Conservation (phyloP, 2,329 filamentous ascomycete genomes). For the Dryadomyces quercivorus region DNA sequence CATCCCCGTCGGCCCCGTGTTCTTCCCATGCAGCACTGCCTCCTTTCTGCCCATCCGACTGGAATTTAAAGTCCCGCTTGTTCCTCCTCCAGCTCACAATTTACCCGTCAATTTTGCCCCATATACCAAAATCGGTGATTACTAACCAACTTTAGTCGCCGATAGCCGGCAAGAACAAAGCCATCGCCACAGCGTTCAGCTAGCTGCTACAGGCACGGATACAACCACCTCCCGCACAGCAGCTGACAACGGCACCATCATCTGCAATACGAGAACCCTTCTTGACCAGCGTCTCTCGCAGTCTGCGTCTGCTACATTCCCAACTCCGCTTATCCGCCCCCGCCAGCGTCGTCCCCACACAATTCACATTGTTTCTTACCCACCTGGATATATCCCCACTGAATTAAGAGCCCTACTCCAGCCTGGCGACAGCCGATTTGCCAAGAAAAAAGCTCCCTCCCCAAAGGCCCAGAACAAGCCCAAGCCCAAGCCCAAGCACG, state of each 20-base stretch:
- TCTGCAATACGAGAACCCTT: slow-evolving; percentile 15
- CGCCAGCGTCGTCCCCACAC: slow-evolving; percentile 40
- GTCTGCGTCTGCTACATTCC: slow-evolving; percentile 17
- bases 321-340: slow-evolving; percentile 31
- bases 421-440: background rate
- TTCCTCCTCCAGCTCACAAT: background rate
- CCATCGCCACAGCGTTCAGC: background rate
- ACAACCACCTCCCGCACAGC: background rate
- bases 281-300: slow-evolving; percentile 13
- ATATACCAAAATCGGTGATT: background rate
- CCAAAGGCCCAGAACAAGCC: slow-evolving; percentile 5
- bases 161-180: background rate
- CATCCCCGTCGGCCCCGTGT: background rate
- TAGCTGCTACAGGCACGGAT: slow-evolving; percentile 1
- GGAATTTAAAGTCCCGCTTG: background rate
- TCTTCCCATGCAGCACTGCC: background rate
- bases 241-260: slow-evolving; percentile 14
- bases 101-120: background rate
- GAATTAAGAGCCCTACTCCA: slow-evolving; percentile 20
- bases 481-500: background rate
- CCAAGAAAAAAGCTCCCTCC: background rate
- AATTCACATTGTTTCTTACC: slow-evolving; percentile 41
- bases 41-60: background rate
- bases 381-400: slow-evolving; percentile 25
- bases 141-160: background rate